A percentile compares a stretch with the other conserved stretches of the same genome.
These are phyloP conservation scores for Hyaloscypha finlandica DNA, from an alignment of 495 filamentous ascomycete species.

Conservation along the genomic window DNA sequence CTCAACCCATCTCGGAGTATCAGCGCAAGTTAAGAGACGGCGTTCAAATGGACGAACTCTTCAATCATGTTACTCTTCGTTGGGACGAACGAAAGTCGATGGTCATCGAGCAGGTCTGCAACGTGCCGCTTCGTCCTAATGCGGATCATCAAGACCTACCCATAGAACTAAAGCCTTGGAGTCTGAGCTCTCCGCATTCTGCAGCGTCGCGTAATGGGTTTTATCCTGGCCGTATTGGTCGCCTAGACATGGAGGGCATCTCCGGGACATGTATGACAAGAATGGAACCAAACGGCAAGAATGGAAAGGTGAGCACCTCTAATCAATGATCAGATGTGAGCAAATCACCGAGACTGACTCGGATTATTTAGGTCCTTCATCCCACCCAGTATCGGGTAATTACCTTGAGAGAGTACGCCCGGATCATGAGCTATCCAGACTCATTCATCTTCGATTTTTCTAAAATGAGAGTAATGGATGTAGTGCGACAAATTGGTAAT, in stretches of 20 bases:
- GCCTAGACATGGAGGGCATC: slow-evolving; percentile 4
- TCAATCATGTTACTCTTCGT: slow-evolving; percentile 12
- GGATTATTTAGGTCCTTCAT: slow-evolving; percentile 10
- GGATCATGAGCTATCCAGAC: slow-evolving; percentile 15
- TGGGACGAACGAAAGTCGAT: background rate
- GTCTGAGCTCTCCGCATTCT: background rate
- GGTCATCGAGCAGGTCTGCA: slow-evolving; percentile 2
- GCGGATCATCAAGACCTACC: slow-evolving; percentile 17
- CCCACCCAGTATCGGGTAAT: slow-evolving; percentile 18
- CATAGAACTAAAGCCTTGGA: background rate
- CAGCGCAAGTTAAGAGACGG: slow-evolving; percentile 6
- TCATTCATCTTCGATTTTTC: slow-evolving; percentile 14
- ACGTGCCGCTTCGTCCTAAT: slow-evolving; percentile 6
- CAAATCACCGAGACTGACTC: too few relatives aligned
- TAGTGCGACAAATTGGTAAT: slow-evolving; percentile 14
- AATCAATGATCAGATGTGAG: too few relatives aligned
- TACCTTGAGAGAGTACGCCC: slow-evolving; percentile 12
- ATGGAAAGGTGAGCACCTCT: background rate
- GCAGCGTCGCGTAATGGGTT: background rate
- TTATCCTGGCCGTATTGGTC: slow-evolving; percentile 2
- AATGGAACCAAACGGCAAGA: background rate
- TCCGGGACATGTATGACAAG: slow-evolving; percentile 16
- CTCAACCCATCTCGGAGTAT: slow-evolving; percentile 13
- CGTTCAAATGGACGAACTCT: background rate
- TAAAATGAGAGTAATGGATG: background rate